Evolutionary conservation across 1,284 basidiomycete species (phyloP).

Genomic region (Fomitopsis palustris): DNA sequence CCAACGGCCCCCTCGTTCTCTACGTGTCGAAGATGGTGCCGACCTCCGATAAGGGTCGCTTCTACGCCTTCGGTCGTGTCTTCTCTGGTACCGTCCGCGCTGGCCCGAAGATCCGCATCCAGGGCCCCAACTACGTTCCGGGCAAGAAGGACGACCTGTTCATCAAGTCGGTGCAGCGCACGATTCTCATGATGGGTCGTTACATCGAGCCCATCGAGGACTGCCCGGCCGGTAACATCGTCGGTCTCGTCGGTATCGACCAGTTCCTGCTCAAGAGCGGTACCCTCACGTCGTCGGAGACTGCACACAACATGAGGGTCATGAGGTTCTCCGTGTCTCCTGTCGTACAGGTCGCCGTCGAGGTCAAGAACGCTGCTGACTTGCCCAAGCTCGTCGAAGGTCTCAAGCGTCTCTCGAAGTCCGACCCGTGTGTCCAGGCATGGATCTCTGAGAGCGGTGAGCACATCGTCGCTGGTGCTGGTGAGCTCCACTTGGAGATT

Average conservation of each 20-base stretch:
- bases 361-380: constrained; percentile 99
- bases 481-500: constrained; percentile 99
- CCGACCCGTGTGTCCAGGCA: constrained; percentile 98
- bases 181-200: constrained; percentile 99
- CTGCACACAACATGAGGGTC: constrained; percentile 99
- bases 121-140: constrained; percentile 98
- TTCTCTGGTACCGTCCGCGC: constrained; percentile 98
- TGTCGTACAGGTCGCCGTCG: constrained; percentile 98
- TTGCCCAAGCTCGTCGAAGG: constrained; percentile 99
- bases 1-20: constrained; percentile 94
- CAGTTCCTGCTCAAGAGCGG: constrained; percentile 99
- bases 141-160: constrained; percentile 99
- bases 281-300: constrained; percentile 96
- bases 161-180: constrained; percentile 98
- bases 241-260: constrained; percentile 99
- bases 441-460: constrained; percentile 94
- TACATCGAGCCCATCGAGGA: constrained; percentile 99
- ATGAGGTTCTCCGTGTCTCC: constrained; percentile 99
- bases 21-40: constrained; percentile 99
- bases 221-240: constrained; percentile 98
- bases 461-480: constrained; percentile 99
- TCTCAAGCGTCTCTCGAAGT: constrained; percentile 99
- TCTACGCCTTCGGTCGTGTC: constrained; percentile 99
- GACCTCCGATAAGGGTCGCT: constrained; percentile 99
- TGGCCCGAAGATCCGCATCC: constrained; percentile 99